These are phyloP conservation scores for Xylariomycetidae sp. DNA, from an alignment of 2,329 filamentous ascomycete genomes.

Conservation along the genomic window DNA sequence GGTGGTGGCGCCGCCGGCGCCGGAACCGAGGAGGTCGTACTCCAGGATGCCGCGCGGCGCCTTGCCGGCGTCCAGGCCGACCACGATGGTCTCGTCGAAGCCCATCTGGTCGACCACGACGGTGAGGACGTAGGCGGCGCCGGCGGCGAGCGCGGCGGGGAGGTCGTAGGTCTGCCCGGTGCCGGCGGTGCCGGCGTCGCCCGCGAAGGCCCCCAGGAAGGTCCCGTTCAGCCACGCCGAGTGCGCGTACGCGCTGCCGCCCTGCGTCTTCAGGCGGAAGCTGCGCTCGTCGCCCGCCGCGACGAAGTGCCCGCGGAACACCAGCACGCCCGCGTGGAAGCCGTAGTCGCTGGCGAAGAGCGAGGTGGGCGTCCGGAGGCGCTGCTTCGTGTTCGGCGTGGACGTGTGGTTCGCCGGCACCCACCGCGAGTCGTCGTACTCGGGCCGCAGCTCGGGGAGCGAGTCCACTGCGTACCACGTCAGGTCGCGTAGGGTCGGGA, in stretches of 20 bases:
- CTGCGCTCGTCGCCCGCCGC: slow-evolving; percentile 54
- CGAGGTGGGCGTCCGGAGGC: slow-evolving; percentile 54
- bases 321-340: slow-evolving; percentile 60
- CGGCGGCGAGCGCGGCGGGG: slow-evolving; percentile 47
- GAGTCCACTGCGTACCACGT: slow-evolving; percentile 65
- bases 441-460: slow-evolving; percentile 58
- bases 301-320: slow-evolving; percentile 66
- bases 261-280: slow-evolving; percentile 55
- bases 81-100: slow-evolving; percentile 48
- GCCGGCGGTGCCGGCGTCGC: slow-evolving; percentile 7
- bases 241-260: slow-evolving; percentile 61
- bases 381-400: slow-evolving; percentile 53
- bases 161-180: slow-evolving; percentile 33
- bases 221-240: slow-evolving; percentile 64
- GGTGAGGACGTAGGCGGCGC: slow-evolving; percentile 56
- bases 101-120: slow-evolving; percentile 70
- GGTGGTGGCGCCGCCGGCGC: slow-evolving; percentile 8
- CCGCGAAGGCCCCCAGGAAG: slow-evolving; percentile 41
- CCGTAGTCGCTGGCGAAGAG: slow-evolving; percentile 69
- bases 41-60: slow-evolving; percentile 54
- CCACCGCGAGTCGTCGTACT: slow-evolving; percentile 68
- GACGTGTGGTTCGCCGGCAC: slow-evolving; percentile 46
- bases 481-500: slow-evolving; percentile 49
- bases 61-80: slow-evolving; percentile 52
- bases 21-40: slow-evolving; percentile 40